These are phyloP conservation scores for Mycena epipterygia DNA, from an alignment of 768 basidiomycete species.

Conservation along the genomic window DNA sequence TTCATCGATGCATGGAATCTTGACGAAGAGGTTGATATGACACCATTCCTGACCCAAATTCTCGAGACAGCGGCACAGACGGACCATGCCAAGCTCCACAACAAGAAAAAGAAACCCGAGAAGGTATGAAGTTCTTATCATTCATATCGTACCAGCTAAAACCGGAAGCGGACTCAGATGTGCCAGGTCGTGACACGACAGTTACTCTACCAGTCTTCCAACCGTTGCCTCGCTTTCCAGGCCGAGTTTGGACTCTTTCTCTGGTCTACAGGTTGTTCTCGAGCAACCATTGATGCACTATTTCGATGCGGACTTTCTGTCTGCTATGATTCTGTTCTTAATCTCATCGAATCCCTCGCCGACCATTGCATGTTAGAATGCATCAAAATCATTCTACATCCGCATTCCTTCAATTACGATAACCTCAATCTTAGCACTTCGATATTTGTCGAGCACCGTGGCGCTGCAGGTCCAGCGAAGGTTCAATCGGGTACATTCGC, in stretches of 20 bases:
- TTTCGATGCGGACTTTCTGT: slow-evolving; percentile 26
- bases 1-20: slow-evolving; percentile 10
- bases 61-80: slow-evolving; percentile 16
- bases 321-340: slow-evolving; percentile 30
- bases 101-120: neutral
- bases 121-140: neutral
- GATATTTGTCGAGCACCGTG: slow-evolving; percentile 33
- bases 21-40: neutral
- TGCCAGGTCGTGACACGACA: slow-evolving; percentile 8
- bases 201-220: neutral
- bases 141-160: too few species aligned
- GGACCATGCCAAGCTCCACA: neutral
- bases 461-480: slow-evolving; percentile 28
- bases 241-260: slow-evolving; percentile 31
- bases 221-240: slow-evolving; percentile 26
- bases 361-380: neutral
- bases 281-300: slow-evolving; percentile 29
- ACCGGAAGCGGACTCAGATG: neutral
- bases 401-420: slow-evolving; percentile 19
- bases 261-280: slow-evolving; percentile 26
- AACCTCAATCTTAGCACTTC: slow-evolving; percentile 36
- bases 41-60: slow-evolving; percentile 2
- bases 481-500: slow-evolving; percentile 38
- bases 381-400: too few species aligned
- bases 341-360: slow-evolving; percentile 10